Base-by-base conservation (phyloP, 441 rosid species). In the Pelargonium myrrhifolium region DNA sequence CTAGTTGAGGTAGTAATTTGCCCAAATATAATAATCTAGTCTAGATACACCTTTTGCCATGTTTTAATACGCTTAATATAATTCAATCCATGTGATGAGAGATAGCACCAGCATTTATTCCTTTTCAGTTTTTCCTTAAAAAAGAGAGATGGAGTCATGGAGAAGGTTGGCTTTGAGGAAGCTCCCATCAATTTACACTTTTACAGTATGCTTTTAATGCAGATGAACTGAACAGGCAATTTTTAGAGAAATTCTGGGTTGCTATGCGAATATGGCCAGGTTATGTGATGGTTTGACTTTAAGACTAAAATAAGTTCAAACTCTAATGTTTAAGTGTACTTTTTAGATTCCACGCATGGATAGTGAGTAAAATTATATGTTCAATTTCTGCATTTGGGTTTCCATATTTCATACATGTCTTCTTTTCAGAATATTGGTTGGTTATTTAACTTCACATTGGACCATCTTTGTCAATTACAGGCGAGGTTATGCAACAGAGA, bases 401-500 rank as follows among this genome's bases (percentile, higher is more conserved):
- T 22, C 58, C 21, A 51, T 51, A 51, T 37, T 37, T 37, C 40
- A 37, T 51, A 18, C 9, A 15, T 51, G 64, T 66, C 60, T 62
- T 72, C 56, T 12, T 64, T 40, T 56, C 63, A n/a, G 22, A 51
- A 15, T 51, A 17, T 4, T 51, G 58, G 58, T 51, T 15, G 1
- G 58, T 17, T 17, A 37, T 51, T 17, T n/a, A 51, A 51, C 58
- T 51, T 51, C 9, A 37, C 20, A 51, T 49, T 49, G 21, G 26
- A 45, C 65, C 24, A 14, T 26, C 49, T 35, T 18, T 75, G 60
- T 56, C 59, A 51, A 73, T 72, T 77, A 31, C 84, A 93, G 97
- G 89, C 85, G 96, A 66, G 99, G 99, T 65, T 93, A 91, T 83
- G 84, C 97, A 72, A 85, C 97, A 37, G 97, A 93, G 81, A 87